Base-by-base conservation (phyloP, 2,329 filamentous ascomycete species). In the Beauveria australis region DNA sequence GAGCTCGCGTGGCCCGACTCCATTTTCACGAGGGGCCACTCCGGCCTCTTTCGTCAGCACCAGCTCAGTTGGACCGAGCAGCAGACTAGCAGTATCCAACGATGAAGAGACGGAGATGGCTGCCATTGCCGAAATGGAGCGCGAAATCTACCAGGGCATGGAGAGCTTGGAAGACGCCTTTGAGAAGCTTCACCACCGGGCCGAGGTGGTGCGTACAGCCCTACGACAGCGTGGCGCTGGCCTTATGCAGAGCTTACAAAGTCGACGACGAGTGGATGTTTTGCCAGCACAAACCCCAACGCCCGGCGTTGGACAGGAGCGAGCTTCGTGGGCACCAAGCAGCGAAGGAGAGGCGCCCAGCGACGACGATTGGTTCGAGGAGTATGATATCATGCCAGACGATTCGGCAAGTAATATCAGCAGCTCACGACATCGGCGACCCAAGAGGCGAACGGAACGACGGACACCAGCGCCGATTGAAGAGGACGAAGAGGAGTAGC, bases 71-170 rank as follows among this genome's bases (percentile, higher is more conserved):
- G 67, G 71, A 12, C 71, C 73, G 7, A 73, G 75, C 3, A 77
- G 72, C 61, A 76, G 81, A 16, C 80, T 82, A 47, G 79, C 85
- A 2, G 92, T 97, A 4, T 92, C 92, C 3, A 84, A 96, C 62
- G 93, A 97, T 70, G 93, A 97, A 73, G 93, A 97, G 69, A 91
- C 90, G 59, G 93, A 97, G 72, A 92, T 97, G 68, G 89, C 89
- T 0, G 89, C 90, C 1, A 81, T 97, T 6, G 91, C 91, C 8
- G 93, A 97, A 74, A 87, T 97, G 44, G 93, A 97, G 74, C 86
- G 92, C 7, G 91, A 96, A 69, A 96, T 97, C 61, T 97, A 93
- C 74, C 82, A 86, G 40, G 91, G 92, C 63, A 97, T 97, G 93
- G 93, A 97, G 75, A 87, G 86, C 0, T 82, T 97, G 26, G 93